Percentiles rank a stretch among this genome's conserved stretches.
Conservation (phyloP, 495 filamentous ascomycete species). For the Aspergillus sclerotiicarbonarius region DNA sequence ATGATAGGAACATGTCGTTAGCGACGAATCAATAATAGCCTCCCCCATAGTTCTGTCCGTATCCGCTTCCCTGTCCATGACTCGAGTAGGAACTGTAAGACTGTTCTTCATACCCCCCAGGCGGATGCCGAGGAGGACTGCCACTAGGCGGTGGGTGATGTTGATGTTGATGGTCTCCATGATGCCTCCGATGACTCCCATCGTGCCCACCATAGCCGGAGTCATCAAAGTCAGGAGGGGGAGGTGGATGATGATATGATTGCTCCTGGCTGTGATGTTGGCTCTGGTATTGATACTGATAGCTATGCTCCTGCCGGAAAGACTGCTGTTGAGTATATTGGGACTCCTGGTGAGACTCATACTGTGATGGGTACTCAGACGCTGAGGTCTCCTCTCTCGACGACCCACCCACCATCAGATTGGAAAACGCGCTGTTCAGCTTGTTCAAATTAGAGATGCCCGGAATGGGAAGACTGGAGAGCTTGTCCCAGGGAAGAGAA, state of each 20-base stretch:
- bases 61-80: slow-evolving; percentile 2
- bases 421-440: slow-evolving; percentile 35
- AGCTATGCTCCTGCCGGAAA: background rate
- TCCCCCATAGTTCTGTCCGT: slow-evolving; percentile 1
- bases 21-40: background rate
- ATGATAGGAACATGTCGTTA: background rate
- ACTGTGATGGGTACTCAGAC: slow-evolving; percentile 1
- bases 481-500: slow-evolving; percentile 35
- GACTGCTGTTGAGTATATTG: slow-evolving; percentile 10
- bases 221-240: background rate
- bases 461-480: slow-evolving; percentile 42
- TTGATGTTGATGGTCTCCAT: slow-evolving; percentile 12
- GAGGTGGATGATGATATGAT: slow-evolving; percentile 4
- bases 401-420: slow-evolving; percentile 46
- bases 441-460: slow-evolving; percentile 41
- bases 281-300: slow-evolving; percentile 7
- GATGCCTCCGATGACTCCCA: background rate
- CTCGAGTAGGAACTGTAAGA: background rate
- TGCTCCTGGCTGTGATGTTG: slow-evolving; percentile 5
- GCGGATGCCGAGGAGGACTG: background rate
- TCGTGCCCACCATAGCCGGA: background rate
- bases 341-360: slow-evolving; percentile 8
- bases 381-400: slow-evolving; percentile 22
- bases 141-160: background rate
- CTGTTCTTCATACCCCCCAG: slow-evolving; percentile 1